These are phyloP conservation scores for Ophiosphaerella korrae DNA, from an alignment of 2,329 filamentous ascomycete genomes.

Conservation along the genomic window DNA sequence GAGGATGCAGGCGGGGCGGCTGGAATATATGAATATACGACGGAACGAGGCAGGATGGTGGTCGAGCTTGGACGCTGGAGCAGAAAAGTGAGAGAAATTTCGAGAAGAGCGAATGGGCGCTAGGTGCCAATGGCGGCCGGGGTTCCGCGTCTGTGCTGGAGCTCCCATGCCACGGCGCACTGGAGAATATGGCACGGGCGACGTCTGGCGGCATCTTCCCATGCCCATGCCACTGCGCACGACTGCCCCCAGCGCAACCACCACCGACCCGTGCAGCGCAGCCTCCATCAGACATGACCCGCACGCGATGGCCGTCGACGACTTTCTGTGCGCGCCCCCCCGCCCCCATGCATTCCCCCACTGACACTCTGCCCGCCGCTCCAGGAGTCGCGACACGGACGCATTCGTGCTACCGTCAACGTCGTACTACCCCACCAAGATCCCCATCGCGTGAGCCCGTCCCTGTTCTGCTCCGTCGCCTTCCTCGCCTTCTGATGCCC, in stretches of 20 bases:
- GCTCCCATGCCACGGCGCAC: not conserved
- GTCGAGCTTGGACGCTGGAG: conserved; percentile 31
- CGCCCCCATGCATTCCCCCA: not conserved
- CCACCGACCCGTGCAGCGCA: conserved; percentile 1
- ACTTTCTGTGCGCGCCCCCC: conserved; percentile 36
- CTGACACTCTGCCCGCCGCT: not conserved
- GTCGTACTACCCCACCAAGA: conserved; percentile 55
- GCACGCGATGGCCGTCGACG: conserved; percentile 47
- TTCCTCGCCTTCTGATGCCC: conserved; percentile 14
- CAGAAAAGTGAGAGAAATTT: conserved; percentile 36
- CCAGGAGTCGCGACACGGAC: conserved; percentile 54
- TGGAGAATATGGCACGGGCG: too few relatives aligned
- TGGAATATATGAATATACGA: conserved; percentile 31
- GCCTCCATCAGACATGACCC: conserved; percentile 32
- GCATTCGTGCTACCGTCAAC: conserved; percentile 52
- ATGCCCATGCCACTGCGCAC: conserved; percentile 3
- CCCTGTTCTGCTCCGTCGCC: not conserved
- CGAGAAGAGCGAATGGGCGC: conserved; percentile 21
- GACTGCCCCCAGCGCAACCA: too few relatives aligned
- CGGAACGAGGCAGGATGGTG: conserved; percentile 21
- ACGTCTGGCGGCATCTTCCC: not conserved
- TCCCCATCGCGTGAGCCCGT: conserved; percentile 53
- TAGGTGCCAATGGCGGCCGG: conserved; percentile 15
- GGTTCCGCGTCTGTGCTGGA: conserved; percentile 8
- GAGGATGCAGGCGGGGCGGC: conserved; percentile 22